Evolutionary conservation across 805 yeast species (phyloP).

Genomic region (Candida piceae): DNA sequence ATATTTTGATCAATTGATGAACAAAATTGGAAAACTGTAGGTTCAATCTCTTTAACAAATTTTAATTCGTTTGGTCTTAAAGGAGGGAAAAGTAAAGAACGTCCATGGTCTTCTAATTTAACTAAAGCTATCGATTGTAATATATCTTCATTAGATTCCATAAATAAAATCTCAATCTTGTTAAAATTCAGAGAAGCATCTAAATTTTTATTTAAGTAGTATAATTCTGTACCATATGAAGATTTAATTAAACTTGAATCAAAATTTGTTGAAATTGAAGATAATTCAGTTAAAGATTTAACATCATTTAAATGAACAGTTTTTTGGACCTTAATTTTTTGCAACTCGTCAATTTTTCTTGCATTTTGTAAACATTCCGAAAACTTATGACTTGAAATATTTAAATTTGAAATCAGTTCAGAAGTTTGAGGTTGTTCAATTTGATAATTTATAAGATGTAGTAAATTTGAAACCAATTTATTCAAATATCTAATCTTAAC

Average conservation of each 20-base stretch:
- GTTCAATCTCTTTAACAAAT: constrained; percentile 14
- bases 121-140: constrained; percentile 23
- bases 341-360: constrained; percentile 18
- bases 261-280: constrained; percentile 18
- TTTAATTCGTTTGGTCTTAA: constrained; percentile 25
- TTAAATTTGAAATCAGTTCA: constrained; percentile 21
- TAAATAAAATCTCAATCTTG: constrained; percentile 15
- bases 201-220: constrained; percentile 21
- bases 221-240: constrained; percentile 17
- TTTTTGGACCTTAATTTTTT: constrained; percentile 15
- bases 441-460: constrained; percentile 16
- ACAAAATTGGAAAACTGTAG: constrained; percentile 13
- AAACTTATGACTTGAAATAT: constrained; percentile 19
- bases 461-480: constrained; percentile 18
- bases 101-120: constrained; percentile 24
- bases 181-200: constrained; percentile 19
- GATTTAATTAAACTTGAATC: constrained; percentile 5
- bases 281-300: constrained; percentile 20
- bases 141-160: constrained; percentile 5
- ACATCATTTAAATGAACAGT: constrained; percentile 16
- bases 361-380: constrained; percentile 14
- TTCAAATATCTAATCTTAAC: constrained; percentile 24
- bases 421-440: constrained; percentile 16
- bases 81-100: constrained; percentile 32
- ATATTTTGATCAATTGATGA: constrained; percentile 13